These are phyloP conservation scores for Colletotrichum tabaci DNA, from an alignment of 2,329 filamentous ascomycete genomes.

Conservation along the genomic window DNA sequence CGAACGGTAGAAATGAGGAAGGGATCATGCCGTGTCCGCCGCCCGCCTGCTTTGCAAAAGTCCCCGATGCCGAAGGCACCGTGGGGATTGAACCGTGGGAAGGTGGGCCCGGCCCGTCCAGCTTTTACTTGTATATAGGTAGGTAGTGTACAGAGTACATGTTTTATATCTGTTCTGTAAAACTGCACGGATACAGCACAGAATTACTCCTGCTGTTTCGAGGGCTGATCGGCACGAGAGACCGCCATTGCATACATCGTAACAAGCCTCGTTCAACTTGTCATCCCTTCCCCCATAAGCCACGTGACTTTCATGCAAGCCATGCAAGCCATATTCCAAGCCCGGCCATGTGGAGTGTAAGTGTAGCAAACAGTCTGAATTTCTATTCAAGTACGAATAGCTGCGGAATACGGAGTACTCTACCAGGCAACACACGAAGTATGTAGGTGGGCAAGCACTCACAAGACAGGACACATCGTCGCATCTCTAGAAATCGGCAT, in stretches of 20 bases:
- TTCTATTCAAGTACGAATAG: no score
- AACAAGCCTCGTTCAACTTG: background rate
- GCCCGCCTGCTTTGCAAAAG: slow-evolving; percentile 22
- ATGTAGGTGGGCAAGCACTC: background rate
- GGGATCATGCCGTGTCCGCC: slow-evolving; percentile 15
- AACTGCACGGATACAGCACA: no score
- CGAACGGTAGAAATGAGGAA: background rate
- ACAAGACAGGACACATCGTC: background rate
- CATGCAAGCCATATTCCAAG: background rate
- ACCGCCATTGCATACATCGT: background rate
- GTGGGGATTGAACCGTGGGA: slow-evolving; percentile 20
- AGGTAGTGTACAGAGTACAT: no score
- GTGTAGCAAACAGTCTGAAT: no score
- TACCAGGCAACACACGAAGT: background rate
- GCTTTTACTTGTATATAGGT: background rate
- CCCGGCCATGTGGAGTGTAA: background rate
- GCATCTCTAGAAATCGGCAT: background rate
- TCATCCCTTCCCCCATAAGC: background rate
- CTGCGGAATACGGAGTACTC: background rate
- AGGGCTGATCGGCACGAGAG: slow-evolving; percentile 20
- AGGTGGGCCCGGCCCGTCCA: slow-evolving; percentile 36
- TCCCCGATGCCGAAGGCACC: slow-evolving; percentile 23
- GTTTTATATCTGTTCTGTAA: no score
- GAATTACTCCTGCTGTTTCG: slow-evolving; percentile 39
- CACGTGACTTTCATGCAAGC: slow-evolving; percentile 2